Base-by-base conservation (phyloP, 2,329 filamentous ascomycete genomes). In the Lomentospora prolificans region DNA sequence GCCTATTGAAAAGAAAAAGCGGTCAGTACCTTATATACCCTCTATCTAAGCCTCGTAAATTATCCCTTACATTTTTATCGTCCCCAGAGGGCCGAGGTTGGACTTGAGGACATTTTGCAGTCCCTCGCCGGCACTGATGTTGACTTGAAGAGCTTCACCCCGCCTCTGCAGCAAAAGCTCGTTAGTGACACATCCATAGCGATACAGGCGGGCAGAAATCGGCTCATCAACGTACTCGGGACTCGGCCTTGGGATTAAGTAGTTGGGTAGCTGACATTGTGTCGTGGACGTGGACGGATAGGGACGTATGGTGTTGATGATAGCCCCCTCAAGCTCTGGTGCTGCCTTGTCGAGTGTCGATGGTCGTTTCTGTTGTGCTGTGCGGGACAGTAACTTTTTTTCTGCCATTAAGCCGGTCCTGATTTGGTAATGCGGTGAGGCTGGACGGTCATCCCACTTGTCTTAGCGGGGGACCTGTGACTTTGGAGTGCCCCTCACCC, bases 21-120 rank as follows among this genome's bases (percentile, higher is more conserved):
- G n/a, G n/a, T n/a, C n/a, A n/a, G n/a, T n/a, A n/a, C n/a, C n/a
- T n/a, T n/a, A n/a, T n/a, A n/a, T n/a, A n/a, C n/a, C n/a, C n/a
- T n/a, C n/a, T n/a, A n/a, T n/a, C n/a, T n/a, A n/a, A n/a, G n/a
- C n/a, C n/a, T n/a, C n/a, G n/a, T n/a, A n/a, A n/a, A n/a, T n/a
- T n/a, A n/a, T n/a, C n/a, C n/a, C n/a, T n/a, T n/a, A 92, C 92
- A 97, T 97, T 78, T 97, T 97, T 66, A 97, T 86, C 39, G 92
- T 97, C 61, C 92, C 94, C 64, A 89, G 81, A 57, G 94, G 94
- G 65, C 94, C 94, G 63, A 99, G 72, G 72, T 99, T 99, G 55
- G 92, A 96, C 73, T 94, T 92, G 69, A 99, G 80, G 55, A 99
- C 94, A 89, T 95, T 82, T 69, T 91, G 85, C 61, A 91, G 78